phyloP scores from a whole-genome alignment of 2,329 filamentous ascomycete species.

The Esteya vermicola region DNA sequence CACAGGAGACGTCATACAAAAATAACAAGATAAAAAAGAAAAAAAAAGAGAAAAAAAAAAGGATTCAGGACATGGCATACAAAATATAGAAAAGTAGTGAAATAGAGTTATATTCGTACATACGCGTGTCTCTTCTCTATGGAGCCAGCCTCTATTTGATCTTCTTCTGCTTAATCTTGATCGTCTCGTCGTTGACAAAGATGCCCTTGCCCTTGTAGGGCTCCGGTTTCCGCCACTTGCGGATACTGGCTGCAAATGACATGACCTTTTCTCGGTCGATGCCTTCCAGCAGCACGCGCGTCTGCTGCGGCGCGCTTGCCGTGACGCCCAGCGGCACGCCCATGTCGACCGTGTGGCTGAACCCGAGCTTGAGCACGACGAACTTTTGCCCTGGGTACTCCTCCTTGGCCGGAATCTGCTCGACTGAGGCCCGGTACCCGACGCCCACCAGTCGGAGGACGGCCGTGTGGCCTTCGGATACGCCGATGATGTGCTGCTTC shows the following conservation, averaged over 20 bases:
- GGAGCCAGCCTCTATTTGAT: conserved; percentile 51
- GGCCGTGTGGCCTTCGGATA: conserved; percentile 90
- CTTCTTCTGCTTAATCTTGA: conserved; percentile 97
- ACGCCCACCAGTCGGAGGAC: conserved; percentile 89
- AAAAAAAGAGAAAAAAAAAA: neutral
- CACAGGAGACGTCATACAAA: conserved; percentile 4
- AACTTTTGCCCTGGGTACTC: conserved; percentile 75
- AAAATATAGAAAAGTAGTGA: too few species aligned
- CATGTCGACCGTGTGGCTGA: conserved; percentile 89
- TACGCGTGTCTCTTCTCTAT: neutral
- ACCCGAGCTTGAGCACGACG: conserved; percentile 87
- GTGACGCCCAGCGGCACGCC: conserved; percentile 69
- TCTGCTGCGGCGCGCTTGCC: conserved; percentile 80
- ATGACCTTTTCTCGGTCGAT: conserved; percentile 75
- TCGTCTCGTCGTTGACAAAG: conserved; percentile 94
- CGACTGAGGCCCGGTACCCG: conserved; percentile 82
- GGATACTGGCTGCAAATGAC: conserved; percentile 79
- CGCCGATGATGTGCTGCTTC: conserved; percentile 80
- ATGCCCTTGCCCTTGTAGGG: conserved; percentile 99
- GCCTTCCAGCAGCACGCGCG: conserved; percentile 80
- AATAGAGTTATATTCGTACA: conserved; percentile 1
- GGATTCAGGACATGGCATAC: neutral
- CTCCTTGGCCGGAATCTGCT: conserved; percentile 58
- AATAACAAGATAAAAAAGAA: conserved; percentile 6
- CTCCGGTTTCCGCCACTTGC: conserved; percentile 80